phyloP scores from a whole-genome alignment of 352 stramenopile genomes.

The Pythium rishiriense region DNA sequence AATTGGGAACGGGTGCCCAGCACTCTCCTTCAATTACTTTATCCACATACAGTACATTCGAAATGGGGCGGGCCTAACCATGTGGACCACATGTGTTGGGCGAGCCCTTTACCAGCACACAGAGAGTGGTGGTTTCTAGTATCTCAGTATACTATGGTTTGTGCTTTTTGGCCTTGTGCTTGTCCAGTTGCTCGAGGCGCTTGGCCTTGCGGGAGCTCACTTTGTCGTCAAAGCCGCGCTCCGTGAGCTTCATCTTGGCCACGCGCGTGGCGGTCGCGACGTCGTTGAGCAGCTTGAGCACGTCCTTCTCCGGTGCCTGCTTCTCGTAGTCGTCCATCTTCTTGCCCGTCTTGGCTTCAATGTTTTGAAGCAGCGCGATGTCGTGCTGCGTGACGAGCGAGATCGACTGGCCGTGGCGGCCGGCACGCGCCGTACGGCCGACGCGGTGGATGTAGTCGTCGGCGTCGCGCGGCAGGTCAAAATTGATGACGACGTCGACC shows the following conservation, averaged over 20 bases:
- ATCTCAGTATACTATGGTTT: slow-evolving; percentile 15
- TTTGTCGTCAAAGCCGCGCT: slow-evolving; percentile 89
- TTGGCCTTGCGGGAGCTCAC: slow-evolving; percentile 68
- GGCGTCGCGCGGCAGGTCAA: slow-evolving; percentile 94
- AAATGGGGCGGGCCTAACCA: too few species aligned
- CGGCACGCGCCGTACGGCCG: slow-evolving; percentile 93
- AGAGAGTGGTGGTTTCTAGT: too few species aligned
- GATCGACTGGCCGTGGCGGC: slow-evolving; percentile 90
- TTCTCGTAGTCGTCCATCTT: slow-evolving; percentile 90
- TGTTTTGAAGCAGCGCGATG: slow-evolving; percentile 94
- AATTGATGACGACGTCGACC: slow-evolving; percentile 97
- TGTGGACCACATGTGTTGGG: too few species aligned
- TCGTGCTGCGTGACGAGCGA: slow-evolving; percentile 95
- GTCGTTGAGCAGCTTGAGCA: slow-evolving; percentile 94
- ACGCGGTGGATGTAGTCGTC: slow-evolving; percentile 98
- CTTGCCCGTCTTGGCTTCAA: slow-evolving; percentile 90
- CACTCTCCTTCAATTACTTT: too few species aligned
- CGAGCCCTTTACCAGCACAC: too few species aligned
- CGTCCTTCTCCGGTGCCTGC: slow-evolving; percentile 88
- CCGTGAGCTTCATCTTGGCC: slow-evolving; percentile 91
- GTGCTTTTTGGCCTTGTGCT: slow-evolving; percentile 24
- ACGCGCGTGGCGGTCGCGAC: slow-evolving; percentile 94
- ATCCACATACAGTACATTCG: too few species aligned
- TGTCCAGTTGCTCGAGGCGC: slow-evolving; percentile 56
- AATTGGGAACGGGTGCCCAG: too few species aligned